Base-by-base conservation (phyloP, 495 filamentous ascomycete species). In the Xylaria nigripes region DNA sequence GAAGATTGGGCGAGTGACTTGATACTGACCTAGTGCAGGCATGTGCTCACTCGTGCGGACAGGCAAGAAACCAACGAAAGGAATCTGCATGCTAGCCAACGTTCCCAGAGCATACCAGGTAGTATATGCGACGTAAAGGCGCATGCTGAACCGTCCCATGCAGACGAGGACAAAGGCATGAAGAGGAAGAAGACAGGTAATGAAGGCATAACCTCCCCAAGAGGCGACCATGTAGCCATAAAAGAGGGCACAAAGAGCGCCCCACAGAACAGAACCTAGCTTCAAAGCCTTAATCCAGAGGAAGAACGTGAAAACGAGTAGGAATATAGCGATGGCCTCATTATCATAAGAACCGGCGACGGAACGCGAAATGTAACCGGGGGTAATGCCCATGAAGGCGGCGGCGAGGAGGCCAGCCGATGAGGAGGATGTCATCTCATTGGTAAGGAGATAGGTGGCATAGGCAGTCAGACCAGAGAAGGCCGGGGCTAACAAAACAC, bases 201-300 rank as follows among this genome's bases (percentile, higher is more conserved):
- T 99, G 80, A 99, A 99, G 58, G 96, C 94, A 70, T 99, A 99
- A 67, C 94, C 94, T 76, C 94, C 94, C 94, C 94, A 99, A 30
- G 94, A 93, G 49, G 91, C 90, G 36, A 99, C 94, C 94, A 99
- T 99, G 79, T 99, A 99, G 54, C 94, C 94, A 70, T 99, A 99
- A 74, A 95, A 99, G 54, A 99, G 73, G 32, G 94, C 94, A 56
- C 91, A 91, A 56, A 96, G 76, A 15, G 88, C 91, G 48, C 89
- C 93, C 92, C 92, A 99, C 70, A 95, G 87, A 51, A 90, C 86
- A 16, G 92, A 96, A 24, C 94, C 94, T 57, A 86, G 82, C 76
- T 97, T 99, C 57, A 99, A 78, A 1, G 93, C 87, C 76, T 96
- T 97, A 73, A 99, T 95, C 94, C 94, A 99, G 45, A 97, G 81